These are phyloP conservation scores for Tolypocladium cylindrosporum DNA, from an alignment of 2,329 filamentous ascomycete genomes.

Conservation along the genomic window DNA sequence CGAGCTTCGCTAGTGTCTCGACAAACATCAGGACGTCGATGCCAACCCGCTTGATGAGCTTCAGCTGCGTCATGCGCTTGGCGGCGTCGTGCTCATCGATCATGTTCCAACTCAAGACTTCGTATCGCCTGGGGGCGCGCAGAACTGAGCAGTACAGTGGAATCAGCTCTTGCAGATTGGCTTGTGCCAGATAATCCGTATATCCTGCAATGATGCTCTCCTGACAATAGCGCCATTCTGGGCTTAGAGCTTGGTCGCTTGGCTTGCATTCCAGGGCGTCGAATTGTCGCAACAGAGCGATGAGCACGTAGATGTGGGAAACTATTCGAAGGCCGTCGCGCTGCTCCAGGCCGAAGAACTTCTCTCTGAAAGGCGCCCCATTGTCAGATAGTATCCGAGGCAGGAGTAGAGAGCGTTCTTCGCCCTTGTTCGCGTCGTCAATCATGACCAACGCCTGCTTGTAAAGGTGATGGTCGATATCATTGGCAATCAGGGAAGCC, in stretches of 20 bases:
- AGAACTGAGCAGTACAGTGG: slow-evolving; percentile 84
- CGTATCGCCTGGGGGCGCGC: slow-evolving; percentile 51
- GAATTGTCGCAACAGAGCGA: slow-evolving; percentile 56
- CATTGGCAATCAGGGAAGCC: slow-evolving; percentile 60
- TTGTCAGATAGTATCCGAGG: slow-evolving; percentile 13
- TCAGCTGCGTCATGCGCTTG: slow-evolving; percentile 59
- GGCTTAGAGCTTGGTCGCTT: slow-evolving; percentile 4
- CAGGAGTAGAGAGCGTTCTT: slow-evolving; percentile 15
- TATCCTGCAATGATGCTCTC: slow-evolving; percentile 77
- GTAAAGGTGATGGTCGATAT: slow-evolving; percentile 45
- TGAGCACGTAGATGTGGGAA: slow-evolving; percentile 55
- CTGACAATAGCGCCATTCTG: slow-evolving; percentile 34
- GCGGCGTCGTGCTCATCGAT: slow-evolving; percentile 58
- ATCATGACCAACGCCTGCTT: slow-evolving; percentile 41
- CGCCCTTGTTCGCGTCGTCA: slow-evolving; percentile 10
- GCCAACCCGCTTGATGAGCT: slow-evolving; percentile 63
- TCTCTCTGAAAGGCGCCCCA: slow-evolving; percentile 28
- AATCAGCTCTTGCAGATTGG: slow-evolving; percentile 65
- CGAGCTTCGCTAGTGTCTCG: slow-evolving; percentile 50
- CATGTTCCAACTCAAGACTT: slow-evolving; percentile 66
- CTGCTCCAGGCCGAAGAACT: slow-evolving; percentile 45
- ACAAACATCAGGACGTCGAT: slow-evolving; percentile 67
- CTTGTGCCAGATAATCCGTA: slow-evolving; percentile 65
- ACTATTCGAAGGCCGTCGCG: slow-evolving; percentile 58
- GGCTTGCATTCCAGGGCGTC: slow-evolving; percentile 14